Conservation (phyloP, 371 early-diverging fungal species). For the Lichtheimia corymbifera region DNA sequence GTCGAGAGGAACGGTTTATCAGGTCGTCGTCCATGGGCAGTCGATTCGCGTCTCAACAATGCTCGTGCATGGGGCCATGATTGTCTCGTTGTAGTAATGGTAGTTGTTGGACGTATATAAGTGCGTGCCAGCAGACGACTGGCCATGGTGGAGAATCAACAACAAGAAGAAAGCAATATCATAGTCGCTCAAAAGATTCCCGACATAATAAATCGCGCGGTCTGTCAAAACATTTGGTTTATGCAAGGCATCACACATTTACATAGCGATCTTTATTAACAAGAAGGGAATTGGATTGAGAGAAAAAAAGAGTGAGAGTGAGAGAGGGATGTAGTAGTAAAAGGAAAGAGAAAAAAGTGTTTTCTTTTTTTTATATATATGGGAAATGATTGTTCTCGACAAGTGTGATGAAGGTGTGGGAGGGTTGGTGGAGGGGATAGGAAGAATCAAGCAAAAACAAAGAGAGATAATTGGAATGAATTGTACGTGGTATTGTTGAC, state of each 20-base stretch:
- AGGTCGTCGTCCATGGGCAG: slow-evolving; percentile 15
- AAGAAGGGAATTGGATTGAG: neutral
- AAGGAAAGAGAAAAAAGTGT: neutral
- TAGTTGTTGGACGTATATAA: neutral
- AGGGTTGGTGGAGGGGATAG: neutral
- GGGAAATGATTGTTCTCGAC: too few species aligned
- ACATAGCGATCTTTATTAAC: neutral
- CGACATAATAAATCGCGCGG: too few species aligned
- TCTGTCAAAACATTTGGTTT: too few species aligned
- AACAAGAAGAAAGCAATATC: neutral
- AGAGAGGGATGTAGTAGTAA: neutral
- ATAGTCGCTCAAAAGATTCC: neutral
- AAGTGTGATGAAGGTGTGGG: neutral
- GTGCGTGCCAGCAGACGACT: neutral
- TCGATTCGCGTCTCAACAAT: neutral
- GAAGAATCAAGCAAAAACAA: slow-evolving; percentile 7
- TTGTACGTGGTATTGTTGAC: too few species aligned
- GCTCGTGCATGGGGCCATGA: neutral
- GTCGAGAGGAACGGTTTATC: slow-evolving; percentile 26
- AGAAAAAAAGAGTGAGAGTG: neutral
- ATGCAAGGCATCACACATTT: too few species aligned
- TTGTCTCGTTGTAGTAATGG: neutral
- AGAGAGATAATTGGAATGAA: neutral
- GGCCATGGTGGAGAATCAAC: neutral
- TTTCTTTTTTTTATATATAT: too few species aligned